Base-by-base conservation (phyloP, 2,329 filamentous ascomycete species). In the Zasmidium cellare region DNA sequence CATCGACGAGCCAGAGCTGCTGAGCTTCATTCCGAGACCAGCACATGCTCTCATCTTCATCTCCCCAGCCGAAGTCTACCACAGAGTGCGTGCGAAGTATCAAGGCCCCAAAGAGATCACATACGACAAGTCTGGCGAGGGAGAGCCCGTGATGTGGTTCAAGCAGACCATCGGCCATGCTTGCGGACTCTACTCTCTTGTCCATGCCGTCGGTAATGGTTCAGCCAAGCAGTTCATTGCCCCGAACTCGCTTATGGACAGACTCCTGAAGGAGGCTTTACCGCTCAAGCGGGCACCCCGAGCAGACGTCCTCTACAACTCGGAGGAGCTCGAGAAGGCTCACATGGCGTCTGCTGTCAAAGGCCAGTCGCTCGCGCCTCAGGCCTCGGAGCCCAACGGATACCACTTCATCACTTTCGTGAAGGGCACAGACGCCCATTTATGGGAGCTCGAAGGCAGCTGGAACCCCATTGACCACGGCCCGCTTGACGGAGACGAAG, bases 121-220 rank as follows among this genome's bases (percentile, higher is more conserved):
- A 11, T 85, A 85, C 63, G 63, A 74, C 3, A 77, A 76, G 24
- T 76, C 66, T 19, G 82, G 82, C 20, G 68, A 74, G 0, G 62
- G 73, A 1, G 82, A 85, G 57, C 81, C 82, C 0, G 77, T 84
- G 3, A 71, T 85, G 20, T 86, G 83, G 82, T 84, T 83, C 69
- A 79, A 77, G 59, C 84, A 86, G 63, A 85, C 80, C 1, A 84
- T 85, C 56, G 61, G 79, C 16, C 75, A 86, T 64, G 81, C 82
- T 0, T 86, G 84, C 64, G 84, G 84, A 0, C 73, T 81, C n/a
- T 84, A 86, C 59, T 82, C 79, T 1, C 69, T 85, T 1, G 69
- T 86, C 2, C 84, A 86, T 66, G 76, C 76, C 58, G 64, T 84
- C 20, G 73, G 77, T 49, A 87, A 86, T 65, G 77, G 80, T 16